A percentile compares a stretch with the other conserved stretches of the same genome.
Evolutionary conservation across 148 eudicot species (phyloP).

Genomic region (Agrostemma githago): DNA sequence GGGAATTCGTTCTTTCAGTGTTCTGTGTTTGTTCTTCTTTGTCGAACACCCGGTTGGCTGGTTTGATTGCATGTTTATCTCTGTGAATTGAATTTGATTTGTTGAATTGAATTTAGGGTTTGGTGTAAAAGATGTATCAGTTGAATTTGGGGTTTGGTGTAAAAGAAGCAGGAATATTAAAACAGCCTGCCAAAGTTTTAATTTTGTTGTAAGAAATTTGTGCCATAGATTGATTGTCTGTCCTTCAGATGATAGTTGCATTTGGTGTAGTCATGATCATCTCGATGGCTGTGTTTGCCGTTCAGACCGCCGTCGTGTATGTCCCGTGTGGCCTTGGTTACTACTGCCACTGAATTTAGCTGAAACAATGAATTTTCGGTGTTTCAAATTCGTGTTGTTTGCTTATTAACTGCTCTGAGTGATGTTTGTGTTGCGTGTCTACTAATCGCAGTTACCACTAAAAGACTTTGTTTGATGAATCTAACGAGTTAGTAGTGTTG

Average conservation of each 20-base stretch:
- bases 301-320: too few relatives aligned
- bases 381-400: background rate
- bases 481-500: slow-evolving; percentile 14
- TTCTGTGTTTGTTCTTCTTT: background rate
- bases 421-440: background rate
- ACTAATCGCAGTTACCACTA: background rate
- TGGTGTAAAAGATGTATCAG: background rate
- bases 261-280: too few relatives aligned
- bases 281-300: too few relatives aligned
- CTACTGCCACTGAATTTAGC: too few relatives aligned
- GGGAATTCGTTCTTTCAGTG: slow-evolving; percentile 1
- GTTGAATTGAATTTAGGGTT: background rate
- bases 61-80: background rate
- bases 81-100: background rate
- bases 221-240: too few relatives aligned
- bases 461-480: background rate
- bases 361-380: background rate
- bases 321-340: too few relatives aligned
- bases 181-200: too few relatives aligned
- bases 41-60: slow-evolving; percentile 11
- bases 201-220: too few relatives aligned
- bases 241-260: too few relatives aligned
- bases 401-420: background rate
- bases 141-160: too few relatives aligned
- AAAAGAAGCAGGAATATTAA: too few relatives aligned